Evolutionary conservation across 192 early-diverging fungal genomes (phyloP), one percentile per base, ranked within the genome.

Genomic region (Jimgerdemannia lactiflua): DNA sequence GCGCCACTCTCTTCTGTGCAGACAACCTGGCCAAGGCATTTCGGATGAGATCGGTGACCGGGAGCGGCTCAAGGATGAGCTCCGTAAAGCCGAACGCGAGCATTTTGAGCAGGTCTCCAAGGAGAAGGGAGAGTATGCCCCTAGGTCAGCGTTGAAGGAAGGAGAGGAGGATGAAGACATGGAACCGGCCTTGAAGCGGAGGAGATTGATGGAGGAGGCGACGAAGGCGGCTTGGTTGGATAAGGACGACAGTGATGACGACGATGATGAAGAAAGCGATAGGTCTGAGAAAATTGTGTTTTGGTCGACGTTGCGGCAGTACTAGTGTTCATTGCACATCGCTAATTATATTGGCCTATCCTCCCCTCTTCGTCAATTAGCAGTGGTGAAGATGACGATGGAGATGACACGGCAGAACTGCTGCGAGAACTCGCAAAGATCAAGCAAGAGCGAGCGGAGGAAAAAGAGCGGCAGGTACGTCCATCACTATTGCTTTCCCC

Each of bases 371-470:
- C 44, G 18, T 17, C 49, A 76, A 10, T 59, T 0, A 59, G 40
- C 64, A 76, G 70, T 64, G 75, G 73, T 44, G 84, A 85, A 69
- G 89, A 90, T 67, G 94, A 96, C 8, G 92, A 94, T 54, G 96
- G 98, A 70, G 97, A 99, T 76, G 95, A 98, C 77, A 92, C 94
- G 4, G 94, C 90, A 40, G 92, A 95, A 80, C 78, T 99, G 70
- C 73, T 94, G 76, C 85, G 86, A n/a, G 93, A 94, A 77, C 79
- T 94, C 39, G 90, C 95, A 81, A 97, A 98, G 82, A 99, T 99
- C 69, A 95, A 95, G 78, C 89, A 89, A 43, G 96, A 99, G 78
- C 86, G 96, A 3, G 92, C 93, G 1, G 94, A 97, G 74, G 97
- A 99, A 77, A 92, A 95, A 81, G 94, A 94, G 63, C 89, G 95